Percentiles rank a stretch among this genome's conserved stretches.
Conservation (phyloP, 106 monocot species). For the Vanilla planifolia region DNA sequence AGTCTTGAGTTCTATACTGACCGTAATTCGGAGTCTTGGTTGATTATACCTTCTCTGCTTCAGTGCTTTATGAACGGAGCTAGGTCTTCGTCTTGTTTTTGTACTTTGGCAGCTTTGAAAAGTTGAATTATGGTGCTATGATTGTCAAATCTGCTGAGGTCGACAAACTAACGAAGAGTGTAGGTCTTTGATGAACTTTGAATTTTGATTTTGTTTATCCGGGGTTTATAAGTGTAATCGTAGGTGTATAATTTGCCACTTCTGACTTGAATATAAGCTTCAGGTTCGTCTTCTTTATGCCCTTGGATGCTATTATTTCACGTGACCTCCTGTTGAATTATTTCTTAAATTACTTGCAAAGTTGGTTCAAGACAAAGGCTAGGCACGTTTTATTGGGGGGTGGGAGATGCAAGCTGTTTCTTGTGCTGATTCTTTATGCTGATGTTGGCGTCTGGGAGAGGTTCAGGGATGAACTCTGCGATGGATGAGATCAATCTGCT, state of each 20-base stretch:
- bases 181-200: not conserved
- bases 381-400: no score
- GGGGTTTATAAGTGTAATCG: not conserved
- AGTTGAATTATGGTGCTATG: no score
- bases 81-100: no score
- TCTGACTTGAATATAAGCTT: no score
- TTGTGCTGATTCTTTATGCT: not conserved
- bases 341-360: not conserved
- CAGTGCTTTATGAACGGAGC: no score
- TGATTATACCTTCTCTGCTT: no score
- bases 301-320: not conserved
- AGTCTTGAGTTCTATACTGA: no score
- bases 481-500: conserved; percentile 92
- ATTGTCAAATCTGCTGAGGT: no score
- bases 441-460: conserved; percentile 31
- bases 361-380: not conserved
- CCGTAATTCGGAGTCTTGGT: no score
- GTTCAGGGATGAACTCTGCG: conserved; percentile 35
- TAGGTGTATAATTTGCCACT: not conserved
- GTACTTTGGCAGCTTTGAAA: no score
- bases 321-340: not conserved
- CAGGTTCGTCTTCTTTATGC: not conserved
- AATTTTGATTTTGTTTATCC: not conserved
- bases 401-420: no score
- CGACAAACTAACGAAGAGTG: no score